Evolutionary conservation across 2,329 filamentous ascomycete species (phyloP), one percentile per base, ranked within the genome.

Genomic region (Penicillium sp.): DNA sequence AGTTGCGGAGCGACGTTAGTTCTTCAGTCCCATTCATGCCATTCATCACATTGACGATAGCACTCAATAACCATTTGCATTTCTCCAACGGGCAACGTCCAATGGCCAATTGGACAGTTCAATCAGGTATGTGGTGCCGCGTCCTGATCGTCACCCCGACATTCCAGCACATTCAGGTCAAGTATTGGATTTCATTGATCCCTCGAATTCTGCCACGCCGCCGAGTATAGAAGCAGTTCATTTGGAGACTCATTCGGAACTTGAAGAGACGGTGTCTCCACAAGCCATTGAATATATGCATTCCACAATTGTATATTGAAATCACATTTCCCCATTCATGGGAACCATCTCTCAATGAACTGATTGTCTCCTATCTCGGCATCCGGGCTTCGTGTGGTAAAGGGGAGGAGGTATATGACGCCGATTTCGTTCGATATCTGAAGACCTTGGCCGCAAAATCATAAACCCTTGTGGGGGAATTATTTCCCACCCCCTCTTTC

Each of bases 71-170:
- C 40, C 13, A 14, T 51, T 45, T 18, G 27, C 27, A 9, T 29
- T 13, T 36, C 21, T 16, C 14, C 21, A 47, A 27, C 6, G 24
- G 24, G 5, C 24, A 27, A 27, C 24, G 24, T 27, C 4, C 3
- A 27, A 27, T 21, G 9, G 21, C 29, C 14, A 16, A 52, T 10
- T 34, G 36, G 46, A 34, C 8, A 11, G 32, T 49, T 43, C 43
- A 39, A 46, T 53, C 39, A 55, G 54, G 56, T 64, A 62, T 65
- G 61, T 62, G 61, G 60, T 65, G 61, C 55, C 55, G 52, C 45
- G 59, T 56, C 18, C 46, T 50, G 58, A 59, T 62, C 48, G 11
- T 59, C 49, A 31, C 24, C 47, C 51, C 43, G 22, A 47, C 18
- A 43, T 49, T 27, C 22, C 47, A 50, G 59, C 38, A 61, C 62